phyloP scores from a whole-genome alignment of 2,329 filamentous ascomycete species.

The Trichoderma hamatum region DNA sequence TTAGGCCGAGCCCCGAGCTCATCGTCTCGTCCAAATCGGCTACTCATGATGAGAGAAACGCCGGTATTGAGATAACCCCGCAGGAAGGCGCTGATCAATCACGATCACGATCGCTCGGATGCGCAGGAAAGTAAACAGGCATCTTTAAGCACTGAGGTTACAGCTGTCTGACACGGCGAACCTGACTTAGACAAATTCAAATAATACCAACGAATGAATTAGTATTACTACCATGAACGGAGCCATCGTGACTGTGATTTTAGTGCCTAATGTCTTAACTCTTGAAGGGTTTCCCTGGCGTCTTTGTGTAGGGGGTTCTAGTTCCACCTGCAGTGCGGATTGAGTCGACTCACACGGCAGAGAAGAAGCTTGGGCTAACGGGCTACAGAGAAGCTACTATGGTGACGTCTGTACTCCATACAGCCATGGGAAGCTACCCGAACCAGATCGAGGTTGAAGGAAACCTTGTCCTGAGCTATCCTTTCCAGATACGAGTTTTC shows the following conservation, averaged over 20 bases:
- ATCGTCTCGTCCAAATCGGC: neutral
- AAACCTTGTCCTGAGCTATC: conserved; percentile 11
- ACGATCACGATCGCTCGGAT: neutral
- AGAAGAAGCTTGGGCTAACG: neutral
- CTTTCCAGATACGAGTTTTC: conserved; percentile 6
- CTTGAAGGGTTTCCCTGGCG: neutral
- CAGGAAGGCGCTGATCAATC: conserved; percentile 8
- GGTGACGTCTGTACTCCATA: neutral
- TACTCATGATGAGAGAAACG: conserved; percentile 2
- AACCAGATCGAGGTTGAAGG: conserved; percentile 5
- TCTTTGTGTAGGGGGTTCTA: neutral
- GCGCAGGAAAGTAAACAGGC: conserved; percentile 5
- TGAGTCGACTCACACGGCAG: neutral
- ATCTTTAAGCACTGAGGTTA: neutral
- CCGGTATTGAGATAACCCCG: conserved; percentile 1
- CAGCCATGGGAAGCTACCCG: neutral
- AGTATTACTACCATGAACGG: neutral
- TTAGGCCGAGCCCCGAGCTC: neutral
- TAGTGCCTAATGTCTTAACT: conserved; percentile 6
- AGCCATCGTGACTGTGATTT: conserved; percentile 7
- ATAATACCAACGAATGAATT: neutral
- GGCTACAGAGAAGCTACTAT: neutral
- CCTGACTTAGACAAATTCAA: neutral
- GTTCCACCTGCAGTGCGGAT: conserved; percentile 13
- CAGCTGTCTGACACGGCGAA: conserved; percentile 4